phyloP scores from a whole-genome alignment of 2,329 filamentous ascomycete species.

The Polytolypa hystricis region DNA sequence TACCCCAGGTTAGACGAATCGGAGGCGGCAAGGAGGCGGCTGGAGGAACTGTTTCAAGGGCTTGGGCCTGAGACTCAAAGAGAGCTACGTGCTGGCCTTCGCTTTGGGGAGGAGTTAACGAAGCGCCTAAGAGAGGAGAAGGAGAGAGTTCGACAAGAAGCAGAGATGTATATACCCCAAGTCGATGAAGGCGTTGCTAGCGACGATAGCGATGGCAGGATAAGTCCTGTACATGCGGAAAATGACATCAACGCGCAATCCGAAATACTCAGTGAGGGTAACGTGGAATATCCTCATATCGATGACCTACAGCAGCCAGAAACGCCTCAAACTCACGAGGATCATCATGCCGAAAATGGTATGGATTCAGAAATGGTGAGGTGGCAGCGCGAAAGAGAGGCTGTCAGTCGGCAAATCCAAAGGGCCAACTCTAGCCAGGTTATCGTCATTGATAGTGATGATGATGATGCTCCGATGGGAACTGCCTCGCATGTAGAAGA shows the following conservation, averaged over 20 bases:
- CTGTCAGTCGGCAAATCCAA: slow-evolving; percentile 33
- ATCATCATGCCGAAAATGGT: slow-evolving; percentile 7
- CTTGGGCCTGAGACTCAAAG: slow-evolving; percentile 28
- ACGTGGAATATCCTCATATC: no score
- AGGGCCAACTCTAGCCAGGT: slow-evolving; percentile 32
- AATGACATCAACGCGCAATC: no score
- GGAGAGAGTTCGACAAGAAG: slow-evolving; percentile 2
- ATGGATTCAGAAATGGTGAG: slow-evolving; percentile 16
- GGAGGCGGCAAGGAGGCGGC: slow-evolving; percentile 17
- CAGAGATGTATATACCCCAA: not conserved
- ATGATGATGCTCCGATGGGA: slow-evolving; percentile 11
- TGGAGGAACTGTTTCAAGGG: slow-evolving; percentile 27
- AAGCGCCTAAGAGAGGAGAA: slow-evolving; percentile 20
- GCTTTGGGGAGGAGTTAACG: slow-evolving; percentile 33
- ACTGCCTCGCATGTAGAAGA: slow-evolving; percentile 6
- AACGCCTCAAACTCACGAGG: slow-evolving; percentile 8
- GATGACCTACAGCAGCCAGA: no score
- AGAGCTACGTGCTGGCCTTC: slow-evolving; percentile 30
- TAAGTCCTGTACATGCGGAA: no score
- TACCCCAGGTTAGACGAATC: slow-evolving; percentile 10
- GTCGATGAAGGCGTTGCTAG: no score
- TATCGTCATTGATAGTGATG: slow-evolving; percentile 35
- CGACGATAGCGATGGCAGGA: slow-evolving; percentile 8
- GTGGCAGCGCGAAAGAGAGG: slow-evolving; percentile 36
- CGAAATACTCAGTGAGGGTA: no score